Percentiles rank a stretch among this genome's conserved stretches.
Evolutionary conservation across 805 yeast genomes (phyloP).

Genomic region (baker's yeast (Saccharomyces cerevisiae)): DNA sequence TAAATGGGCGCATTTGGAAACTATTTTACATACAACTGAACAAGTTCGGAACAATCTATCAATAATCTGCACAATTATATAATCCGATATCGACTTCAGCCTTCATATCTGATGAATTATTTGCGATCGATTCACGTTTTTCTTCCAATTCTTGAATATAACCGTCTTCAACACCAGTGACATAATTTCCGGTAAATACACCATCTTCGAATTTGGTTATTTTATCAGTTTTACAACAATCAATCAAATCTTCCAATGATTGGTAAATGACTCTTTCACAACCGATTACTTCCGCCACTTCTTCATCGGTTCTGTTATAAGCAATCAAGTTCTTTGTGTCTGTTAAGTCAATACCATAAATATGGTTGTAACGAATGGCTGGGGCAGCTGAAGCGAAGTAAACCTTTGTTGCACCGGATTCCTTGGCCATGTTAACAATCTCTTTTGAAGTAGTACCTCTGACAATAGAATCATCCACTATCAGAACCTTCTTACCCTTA

Average conservation of each 20-base stretch:
- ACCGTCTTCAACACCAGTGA: slow-evolving; percentile 86
- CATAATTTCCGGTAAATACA: slow-evolving; percentile 88
- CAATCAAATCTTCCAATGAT: slow-evolving; percentile 70
- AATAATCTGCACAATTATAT: slow-evolving; percentile 50
- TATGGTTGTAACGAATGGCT: slow-evolving; percentile 91
- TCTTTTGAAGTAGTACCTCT: slow-evolving; percentile 96
- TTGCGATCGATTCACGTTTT: slow-evolving; percentile 63
- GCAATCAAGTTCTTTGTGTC: slow-evolving; percentile 93
- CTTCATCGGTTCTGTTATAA: slow-evolving; percentile 62
- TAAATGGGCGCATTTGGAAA: background rate
- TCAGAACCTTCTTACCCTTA: slow-evolving; percentile 69
- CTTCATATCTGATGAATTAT: slow-evolving; percentile 53
- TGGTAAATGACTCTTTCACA: slow-evolving; percentile 91
- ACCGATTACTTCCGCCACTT: slow-evolving; percentile 70
- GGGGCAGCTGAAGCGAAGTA: slow-evolving; percentile 97
- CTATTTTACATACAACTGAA: background rate
- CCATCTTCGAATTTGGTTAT: slow-evolving; percentile 77
- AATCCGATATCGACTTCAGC: slow-evolving; percentile 68
- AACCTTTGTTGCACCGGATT: slow-evolving; percentile 94
- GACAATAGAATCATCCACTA: slow-evolving; percentile 95
- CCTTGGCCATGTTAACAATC: slow-evolving; percentile 96
- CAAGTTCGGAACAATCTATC: slow-evolving; percentile 1
- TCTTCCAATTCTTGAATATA: slow-evolving; percentile 76
- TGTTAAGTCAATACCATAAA: slow-evolving; percentile 95
- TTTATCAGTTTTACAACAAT: slow-evolving; percentile 53